Evolutionary conservation across 441 rosid species (phyloP).

Genomic region (Macaranga tanarius): DNA sequence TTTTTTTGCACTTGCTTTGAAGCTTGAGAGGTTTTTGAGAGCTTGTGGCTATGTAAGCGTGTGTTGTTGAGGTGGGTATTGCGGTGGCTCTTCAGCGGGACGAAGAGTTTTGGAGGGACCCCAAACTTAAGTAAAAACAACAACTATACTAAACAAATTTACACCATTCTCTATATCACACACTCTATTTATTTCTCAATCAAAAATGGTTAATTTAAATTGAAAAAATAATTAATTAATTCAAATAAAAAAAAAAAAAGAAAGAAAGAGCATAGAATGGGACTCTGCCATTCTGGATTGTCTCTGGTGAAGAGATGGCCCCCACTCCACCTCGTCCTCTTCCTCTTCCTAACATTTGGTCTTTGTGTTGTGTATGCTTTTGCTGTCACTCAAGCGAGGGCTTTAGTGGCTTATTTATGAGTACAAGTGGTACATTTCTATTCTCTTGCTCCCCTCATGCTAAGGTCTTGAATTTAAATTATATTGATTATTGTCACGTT

Average conservation of each 20-base stretch:
- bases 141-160: not conserved
- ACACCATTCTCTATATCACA: too few relatives aligned
- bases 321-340: constrained; percentile 17
- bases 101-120: constrained; percentile 50
- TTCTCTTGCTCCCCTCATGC: too few relatives aligned
- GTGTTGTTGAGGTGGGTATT: constrained; percentile 22
- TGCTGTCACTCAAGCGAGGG: constrained; percentile 16
- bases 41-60: constrained; percentile 18
- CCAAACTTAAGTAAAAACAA: constrained; percentile 4
- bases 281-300: constrained; percentile 12
- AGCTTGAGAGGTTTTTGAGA: constrained; percentile 25
- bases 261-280: constrained; percentile 3
- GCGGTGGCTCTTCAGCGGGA: constrained; percentile 43
- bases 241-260: not conserved
- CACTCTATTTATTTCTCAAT: not conserved
- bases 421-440: too few relatives aligned
- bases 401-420: not conserved
- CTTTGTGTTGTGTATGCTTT: not conserved
- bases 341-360: constrained; percentile 22
- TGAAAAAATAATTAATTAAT: not conserved
- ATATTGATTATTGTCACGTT: too few relatives aligned
- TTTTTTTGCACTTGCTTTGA: constrained; percentile 7
- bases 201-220: not conserved
- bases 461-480: too few relatives aligned
- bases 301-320: constrained; percentile 16